A percentile compares a stretch with the other conserved stretches of the same genome.
phyloP scores from a whole-genome alignment of 257 asterid species.

The Nicotiana noctiflora region DNA sequence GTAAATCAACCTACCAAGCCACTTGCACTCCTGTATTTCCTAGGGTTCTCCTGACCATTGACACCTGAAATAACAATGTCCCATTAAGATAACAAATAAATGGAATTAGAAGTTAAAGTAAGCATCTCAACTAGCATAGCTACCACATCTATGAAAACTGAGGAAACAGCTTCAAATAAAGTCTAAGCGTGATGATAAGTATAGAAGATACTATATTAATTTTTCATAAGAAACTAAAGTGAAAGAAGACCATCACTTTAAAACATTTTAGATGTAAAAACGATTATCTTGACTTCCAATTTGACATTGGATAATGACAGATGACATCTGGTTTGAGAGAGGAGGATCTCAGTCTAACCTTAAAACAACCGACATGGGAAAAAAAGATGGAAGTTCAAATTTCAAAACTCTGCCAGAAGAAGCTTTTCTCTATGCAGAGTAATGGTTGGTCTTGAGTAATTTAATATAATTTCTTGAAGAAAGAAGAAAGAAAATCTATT shows the following conservation, averaged over 20 bases:
- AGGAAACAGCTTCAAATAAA: neutral
- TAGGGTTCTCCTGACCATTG: slow-evolving; percentile 87
- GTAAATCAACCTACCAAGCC: slow-evolving; percentile 50
- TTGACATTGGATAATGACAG: neutral
- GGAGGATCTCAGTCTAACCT: neutral
- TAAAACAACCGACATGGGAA: no score
- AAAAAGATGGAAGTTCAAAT: no score
- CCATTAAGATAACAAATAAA: neutral
- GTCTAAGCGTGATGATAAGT: neutral
- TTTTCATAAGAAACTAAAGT: neutral
- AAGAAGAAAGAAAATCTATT: neutral
- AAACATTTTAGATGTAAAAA: neutral
- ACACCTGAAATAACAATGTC: slow-evolving; percentile 52
- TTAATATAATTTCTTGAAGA: neutral
- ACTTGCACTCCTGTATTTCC: slow-evolving; percentile 82
- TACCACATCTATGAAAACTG: neutral
- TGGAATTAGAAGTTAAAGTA: slow-evolving; percentile 1
- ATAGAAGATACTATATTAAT: neutral
- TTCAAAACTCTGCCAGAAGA: neutral
- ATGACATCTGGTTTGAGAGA: neutral
- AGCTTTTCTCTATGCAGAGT: neutral
- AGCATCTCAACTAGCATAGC: neutral
- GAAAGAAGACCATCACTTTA: neutral
- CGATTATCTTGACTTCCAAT: neutral
- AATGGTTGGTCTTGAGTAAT: neutral